Conservation (phyloP, 78 protist genomes). For the Dictyostelium purpureum region DNA sequence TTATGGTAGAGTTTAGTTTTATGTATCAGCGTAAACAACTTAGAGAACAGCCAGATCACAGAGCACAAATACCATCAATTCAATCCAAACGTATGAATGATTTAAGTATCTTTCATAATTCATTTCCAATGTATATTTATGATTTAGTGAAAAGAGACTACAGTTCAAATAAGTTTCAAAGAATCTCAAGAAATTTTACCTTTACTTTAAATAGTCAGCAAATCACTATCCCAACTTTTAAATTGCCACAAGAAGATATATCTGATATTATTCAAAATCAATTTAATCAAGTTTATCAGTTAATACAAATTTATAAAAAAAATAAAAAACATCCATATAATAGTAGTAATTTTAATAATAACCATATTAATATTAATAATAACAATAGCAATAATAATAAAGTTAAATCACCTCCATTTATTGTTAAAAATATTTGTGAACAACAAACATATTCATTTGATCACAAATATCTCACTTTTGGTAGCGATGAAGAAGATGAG, state of each 20-base stretch:
- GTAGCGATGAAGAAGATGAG: not conserved
- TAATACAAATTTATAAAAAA: not conserved
- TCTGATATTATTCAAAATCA: not conserved
- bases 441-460: too few relatives aligned
- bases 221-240: not conserved
- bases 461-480: too few relatives aligned
- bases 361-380: not conserved
- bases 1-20: not conserved
- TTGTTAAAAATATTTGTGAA: too few relatives aligned
- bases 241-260: not conserved
- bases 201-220: not conserved
- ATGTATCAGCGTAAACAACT: not conserved
- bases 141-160: not conserved
- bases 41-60: not conserved
- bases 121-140: conserved; percentile 1
- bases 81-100: conserved; percentile 8
- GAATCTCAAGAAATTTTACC: not conserved
- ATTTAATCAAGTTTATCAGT: conserved; percentile 2
- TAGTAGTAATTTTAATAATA: not conserved
- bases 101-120: not conserved
- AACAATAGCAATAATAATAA: not conserved
- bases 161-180: not conserved
- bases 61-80: not conserved
- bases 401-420: not conserved
- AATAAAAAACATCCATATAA: not conserved